Evolutionary conservation across 805 yeast species (phyloP).

Genomic region (Monosporozyma aquatica): DNA sequence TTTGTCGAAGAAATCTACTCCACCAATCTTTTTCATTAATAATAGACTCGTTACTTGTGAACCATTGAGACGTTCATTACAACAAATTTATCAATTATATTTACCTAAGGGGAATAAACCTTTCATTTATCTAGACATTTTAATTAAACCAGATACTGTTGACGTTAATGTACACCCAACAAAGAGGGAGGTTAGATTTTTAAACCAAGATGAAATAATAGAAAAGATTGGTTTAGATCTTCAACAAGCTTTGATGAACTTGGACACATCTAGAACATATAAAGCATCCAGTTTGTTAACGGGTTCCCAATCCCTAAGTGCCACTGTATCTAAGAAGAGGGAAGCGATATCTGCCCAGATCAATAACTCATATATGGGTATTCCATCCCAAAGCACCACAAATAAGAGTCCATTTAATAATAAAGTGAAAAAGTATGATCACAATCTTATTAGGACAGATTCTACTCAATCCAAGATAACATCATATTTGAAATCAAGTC

Average conservation of each 20-base stretch:
- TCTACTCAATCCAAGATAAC: slow-evolving; percentile 27
- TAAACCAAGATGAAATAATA: slow-evolving; percentile 79
- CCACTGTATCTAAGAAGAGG: background rate
- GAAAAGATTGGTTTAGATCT: slow-evolving; percentile 45
- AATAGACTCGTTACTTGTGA: slow-evolving; percentile 76
- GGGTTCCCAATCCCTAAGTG: slow-evolving; percentile 9
- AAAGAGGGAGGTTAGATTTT: slow-evolving; percentile 80
- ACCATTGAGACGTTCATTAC: slow-evolving; percentile 61
- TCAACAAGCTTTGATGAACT: slow-evolving; percentile 41
- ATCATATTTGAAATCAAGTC: slow-evolving; percentile 15
- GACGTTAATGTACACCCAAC: slow-evolving; percentile 97
- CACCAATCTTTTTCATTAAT: slow-evolving; percentile 81
- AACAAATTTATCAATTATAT: slow-evolving; percentile 50
- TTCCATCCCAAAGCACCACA: background rate
- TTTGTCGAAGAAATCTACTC: slow-evolving; percentile 53
- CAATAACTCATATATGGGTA: background rate
- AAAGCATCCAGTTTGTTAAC: slow-evolving; percentile 51
- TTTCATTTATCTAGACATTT: slow-evolving; percentile 67
- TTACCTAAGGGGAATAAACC: slow-evolving; percentile 74
- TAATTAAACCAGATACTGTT: slow-evolving; percentile 55
- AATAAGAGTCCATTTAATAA: slow-evolving; percentile 3
- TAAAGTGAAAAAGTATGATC: slow-evolving; percentile 25
- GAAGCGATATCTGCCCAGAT: background rate
- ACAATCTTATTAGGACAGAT: slow-evolving; percentile 30
- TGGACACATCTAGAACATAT: slow-evolving; percentile 63